A percentile compares a stretch with the other conserved stretches of the same genome.
phyloP scores from a whole-genome alignment of 495 filamentous ascomycete species.

The Staphylotrichum longicolle region DNA sequence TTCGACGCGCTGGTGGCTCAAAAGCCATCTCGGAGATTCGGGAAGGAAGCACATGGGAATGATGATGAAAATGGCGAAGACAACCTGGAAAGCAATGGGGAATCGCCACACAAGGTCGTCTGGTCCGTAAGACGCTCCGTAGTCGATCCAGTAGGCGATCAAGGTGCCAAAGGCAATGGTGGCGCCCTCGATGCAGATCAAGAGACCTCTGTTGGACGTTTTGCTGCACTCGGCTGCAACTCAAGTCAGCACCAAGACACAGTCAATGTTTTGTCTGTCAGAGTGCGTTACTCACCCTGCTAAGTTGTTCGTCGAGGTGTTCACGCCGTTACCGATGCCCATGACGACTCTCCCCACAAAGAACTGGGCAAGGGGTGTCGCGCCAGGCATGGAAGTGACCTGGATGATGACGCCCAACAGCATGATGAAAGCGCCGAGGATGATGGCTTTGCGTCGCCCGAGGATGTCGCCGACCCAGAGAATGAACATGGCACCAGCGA shows the following conservation, averaged over 20 bases:
- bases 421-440: constrained; percentile 66
- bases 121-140: constrained; percentile 68
- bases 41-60: constrained; percentile 65
- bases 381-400: constrained; percentile 49
- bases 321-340: constrained; percentile 75
- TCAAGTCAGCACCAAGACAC: background rate
- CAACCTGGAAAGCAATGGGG: constrained; percentile 77
- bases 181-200: constrained; percentile 83
- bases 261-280: background rate
- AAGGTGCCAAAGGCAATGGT: constrained; percentile 75
- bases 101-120: constrained; percentile 69
- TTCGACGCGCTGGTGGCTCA: constrained; percentile 62
- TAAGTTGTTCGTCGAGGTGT: constrained; percentile 78
- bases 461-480: constrained; percentile 65
- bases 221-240: constrained; percentile 59
- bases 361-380: constrained; percentile 59
- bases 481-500: constrained; percentile 70
- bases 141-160: constrained; percentile 83
- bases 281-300: constrained; percentile 56
- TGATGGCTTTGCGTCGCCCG: constrained; percentile 58
- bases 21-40: constrained; percentile 74
- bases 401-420: constrained; percentile 72
- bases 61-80: constrained; percentile 67
- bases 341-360: constrained; percentile 72
- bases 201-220: constrained; percentile 71